Evolutionary conservation across 2,329 filamentous ascomycete species (phyloP), one percentile per base, ranked within the genome.

Genomic region (Alternaria triticina): DNA sequence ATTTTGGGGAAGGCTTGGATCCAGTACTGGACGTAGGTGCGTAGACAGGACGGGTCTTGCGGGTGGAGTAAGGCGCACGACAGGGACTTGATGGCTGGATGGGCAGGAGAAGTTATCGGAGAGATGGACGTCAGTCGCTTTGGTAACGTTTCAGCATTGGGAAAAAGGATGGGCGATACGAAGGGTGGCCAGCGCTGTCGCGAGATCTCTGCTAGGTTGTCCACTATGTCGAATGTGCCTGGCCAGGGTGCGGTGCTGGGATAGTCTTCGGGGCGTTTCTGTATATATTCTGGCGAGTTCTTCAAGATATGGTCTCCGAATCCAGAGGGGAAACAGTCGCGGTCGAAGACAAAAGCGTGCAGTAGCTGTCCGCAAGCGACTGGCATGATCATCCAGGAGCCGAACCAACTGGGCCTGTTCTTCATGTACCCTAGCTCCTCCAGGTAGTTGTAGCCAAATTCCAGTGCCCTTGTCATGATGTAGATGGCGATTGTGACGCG

Each of bases 41-140:
- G 91, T 40, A 91, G 86, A 79, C 95, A 99, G 17, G 92, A 97
- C 1, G 95, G 94, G 73, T 97, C 92, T 17, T 88, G 85, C 0
- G 95, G 94, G 77, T 99, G 95, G 3, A 98, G 88, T 2, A 95
- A 86, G 1, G 95, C 95, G 81, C 96, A 99, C 46, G 93, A 95
- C 20, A 97, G 88, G 25, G 90, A 91, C 10, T 88, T 90, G 77
- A 97, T 95, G 45, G 93, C 89, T 2, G 95, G 95, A 75, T 98
- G 95, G 0, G 95, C 95, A 27, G 91, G 88, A 1, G 91, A 90
- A 1, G 93, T 93, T 58, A 98, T 88, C 1, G 94, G 92, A 0
- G 90, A 86, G 60, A 97, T 90, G 12, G 86, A 82, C 22, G 85
- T 77, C n/a, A 97, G 86, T 4, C 89, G 84, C 4, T 86, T 76